Conservation (phyloP, 1,139 yeast genomes). For the Geotrichum siamense region DNA sequence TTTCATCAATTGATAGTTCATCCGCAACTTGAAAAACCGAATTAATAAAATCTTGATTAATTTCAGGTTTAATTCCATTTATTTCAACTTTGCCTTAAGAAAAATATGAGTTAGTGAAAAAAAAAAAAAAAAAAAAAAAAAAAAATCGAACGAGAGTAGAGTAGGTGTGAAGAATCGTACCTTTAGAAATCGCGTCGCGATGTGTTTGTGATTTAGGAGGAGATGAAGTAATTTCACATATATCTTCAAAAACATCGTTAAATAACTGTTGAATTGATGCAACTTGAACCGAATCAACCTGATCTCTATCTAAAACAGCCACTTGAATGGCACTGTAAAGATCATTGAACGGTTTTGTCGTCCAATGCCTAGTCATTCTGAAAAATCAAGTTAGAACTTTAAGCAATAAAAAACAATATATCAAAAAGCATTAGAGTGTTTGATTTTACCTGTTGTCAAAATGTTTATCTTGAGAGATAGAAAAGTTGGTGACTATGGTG, state of each 20-base stretch:
- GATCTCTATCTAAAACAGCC: constrained; percentile 20
- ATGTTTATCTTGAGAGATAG: too few species aligned
- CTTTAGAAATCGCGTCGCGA: constrained; percentile 45
- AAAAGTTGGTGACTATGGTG: too few species aligned
- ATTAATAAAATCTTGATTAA: constrained; percentile 48
- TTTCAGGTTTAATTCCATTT: constrained; percentile 42
- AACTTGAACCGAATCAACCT: constrained; percentile 18
- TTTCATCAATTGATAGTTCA: constrained; percentile 62
- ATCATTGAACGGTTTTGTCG: constrained; percentile 31
- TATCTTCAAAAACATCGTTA: constrained; percentile 38
- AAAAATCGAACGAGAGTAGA: too few species aligned
- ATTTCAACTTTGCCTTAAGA: constrained; percentile 37
- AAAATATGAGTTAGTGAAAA: constrained; percentile 27
- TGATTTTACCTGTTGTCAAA: too few species aligned
- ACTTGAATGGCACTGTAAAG: constrained; percentile 28
- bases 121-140: neutral
- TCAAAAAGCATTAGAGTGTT: too few species aligned
- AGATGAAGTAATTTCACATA: constrained; percentile 42
- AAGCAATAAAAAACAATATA: too few species aligned
- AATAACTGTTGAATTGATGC: constrained; percentile 23
- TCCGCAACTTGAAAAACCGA: constrained; percentile 49
- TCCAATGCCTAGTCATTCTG: constrained; percentile 31
- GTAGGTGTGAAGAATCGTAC: too few species aligned
- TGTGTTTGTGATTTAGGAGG: constrained; percentile 51
- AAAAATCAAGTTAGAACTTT: too few species aligned